Conservation (phyloP, 2,329 filamentous ascomycete species). For the Trichoderma brevicompactum region DNA sequence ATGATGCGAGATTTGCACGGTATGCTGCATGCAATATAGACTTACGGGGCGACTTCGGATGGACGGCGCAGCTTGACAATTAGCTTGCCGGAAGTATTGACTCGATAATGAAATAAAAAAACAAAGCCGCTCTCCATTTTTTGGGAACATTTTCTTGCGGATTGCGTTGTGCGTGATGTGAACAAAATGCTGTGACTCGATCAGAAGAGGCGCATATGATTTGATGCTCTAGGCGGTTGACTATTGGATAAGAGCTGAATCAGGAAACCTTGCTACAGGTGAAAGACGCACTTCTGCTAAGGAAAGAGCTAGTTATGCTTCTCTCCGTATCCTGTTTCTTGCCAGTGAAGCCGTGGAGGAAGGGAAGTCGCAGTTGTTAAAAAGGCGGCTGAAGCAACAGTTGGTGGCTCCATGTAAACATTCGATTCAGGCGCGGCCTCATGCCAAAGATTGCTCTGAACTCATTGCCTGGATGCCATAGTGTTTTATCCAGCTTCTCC, state of each 20-base stretch:
- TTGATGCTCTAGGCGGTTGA: not conserved
- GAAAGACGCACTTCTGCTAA: not conserved
- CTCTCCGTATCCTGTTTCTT: not conserved
- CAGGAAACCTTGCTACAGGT: not conserved
- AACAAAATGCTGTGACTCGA: not conserved
- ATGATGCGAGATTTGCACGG: slow-evolving; percentile 30
- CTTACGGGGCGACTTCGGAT: slow-evolving; percentile 14
- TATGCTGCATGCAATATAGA: slow-evolving; percentile 18
- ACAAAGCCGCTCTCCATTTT: slow-evolving; percentile 18
- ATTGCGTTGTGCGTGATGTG: not conserved
- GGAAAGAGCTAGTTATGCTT: not conserved
- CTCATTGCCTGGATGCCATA: not conserved
- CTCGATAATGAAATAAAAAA: slow-evolving; percentile 22
- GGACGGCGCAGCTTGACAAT: not conserved
- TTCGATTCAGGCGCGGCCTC: slow-evolving; percentile 1
- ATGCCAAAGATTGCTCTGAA: not conserved
- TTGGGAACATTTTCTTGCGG: not conserved
- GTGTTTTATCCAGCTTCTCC: slow-evolving; percentile 4
- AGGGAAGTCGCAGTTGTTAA: not conserved
- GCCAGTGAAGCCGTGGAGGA: not conserved
- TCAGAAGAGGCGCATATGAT: too few species aligned
- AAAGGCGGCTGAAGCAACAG: not conserved
- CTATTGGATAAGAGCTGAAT: not conserved
- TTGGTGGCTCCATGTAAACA: not conserved
- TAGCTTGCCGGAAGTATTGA: not conserved